A percentile compares a stretch with the other conserved stretches of the same genome.
Evolutionary conservation across 2,329 filamentous ascomycete genomes (phyloP).

Genomic region (Coniosporium tulheliwenetii): DNA sequence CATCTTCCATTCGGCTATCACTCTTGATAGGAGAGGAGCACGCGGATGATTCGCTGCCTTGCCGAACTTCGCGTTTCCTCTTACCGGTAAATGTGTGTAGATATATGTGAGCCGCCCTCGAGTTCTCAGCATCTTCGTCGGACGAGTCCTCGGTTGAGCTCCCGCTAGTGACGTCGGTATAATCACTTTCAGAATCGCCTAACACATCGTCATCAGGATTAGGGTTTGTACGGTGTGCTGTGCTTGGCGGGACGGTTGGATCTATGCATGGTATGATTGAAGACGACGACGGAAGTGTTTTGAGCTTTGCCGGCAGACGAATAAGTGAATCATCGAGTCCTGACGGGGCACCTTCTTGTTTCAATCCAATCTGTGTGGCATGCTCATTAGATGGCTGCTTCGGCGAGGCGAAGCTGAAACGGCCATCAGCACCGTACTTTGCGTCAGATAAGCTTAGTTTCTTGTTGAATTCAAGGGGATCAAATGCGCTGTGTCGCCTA

Average conservation of each 20-base stretch:
- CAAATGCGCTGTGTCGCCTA: conserved; percentile 29
- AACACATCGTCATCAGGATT: conserved; percentile 3
- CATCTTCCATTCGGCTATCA: not conserved
- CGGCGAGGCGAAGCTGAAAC: conserved; percentile 16
- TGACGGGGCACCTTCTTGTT: no score
- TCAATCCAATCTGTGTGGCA: no score
- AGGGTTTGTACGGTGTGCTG: not conserved
- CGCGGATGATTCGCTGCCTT: conserved; percentile 5
- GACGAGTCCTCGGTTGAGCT: conserved; percentile 8
- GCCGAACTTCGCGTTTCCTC: conserved; percentile 12
- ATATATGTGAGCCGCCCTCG: conserved; percentile 18
- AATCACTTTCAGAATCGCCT: conserved; percentile 5
- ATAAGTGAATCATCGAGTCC: not conserved
- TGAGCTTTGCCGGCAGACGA: not conserved
- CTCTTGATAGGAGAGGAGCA: conserved; percentile 1
- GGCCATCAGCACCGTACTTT: conserved; percentile 35
- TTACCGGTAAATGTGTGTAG: conserved; percentile 28
- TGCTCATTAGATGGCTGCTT: not conserved
- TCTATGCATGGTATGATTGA: not conserved
- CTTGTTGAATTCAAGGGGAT: conserved; percentile 34
- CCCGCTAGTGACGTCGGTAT: no score
- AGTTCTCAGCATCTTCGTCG: conserved; percentile 27
- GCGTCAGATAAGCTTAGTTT: conserved; percentile 31
- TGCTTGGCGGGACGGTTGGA: not conserved
- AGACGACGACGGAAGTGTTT: not conserved